A percentile compares a stretch with the other conserved stretches of the same genome.
phyloP scores from a whole-genome alignment of 352 stramenopile genomes.

The Phytophthora citrophthora region DNA sequence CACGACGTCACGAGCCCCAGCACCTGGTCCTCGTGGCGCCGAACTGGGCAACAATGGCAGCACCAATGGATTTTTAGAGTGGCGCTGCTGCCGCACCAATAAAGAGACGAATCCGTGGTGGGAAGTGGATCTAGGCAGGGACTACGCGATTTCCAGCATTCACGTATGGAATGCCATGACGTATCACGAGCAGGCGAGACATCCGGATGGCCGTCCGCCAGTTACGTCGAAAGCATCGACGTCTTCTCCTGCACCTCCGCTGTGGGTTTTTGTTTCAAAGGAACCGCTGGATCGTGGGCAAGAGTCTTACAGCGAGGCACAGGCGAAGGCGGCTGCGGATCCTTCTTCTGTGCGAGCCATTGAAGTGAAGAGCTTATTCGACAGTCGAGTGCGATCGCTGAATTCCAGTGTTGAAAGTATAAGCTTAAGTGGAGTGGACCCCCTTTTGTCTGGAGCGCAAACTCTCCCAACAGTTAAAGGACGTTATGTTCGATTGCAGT shows the following conservation, averaged over 20 bases:
- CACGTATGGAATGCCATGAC: conserved; percentile 78
- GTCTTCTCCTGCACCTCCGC: conserved; percentile 37
- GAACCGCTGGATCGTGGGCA: conserved; percentile 34
- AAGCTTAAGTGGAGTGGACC: neutral
- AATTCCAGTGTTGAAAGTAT: conserved; percentile 12
- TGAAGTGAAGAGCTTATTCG: conserved; percentile 29
- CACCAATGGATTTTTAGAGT: conserved; percentile 74
- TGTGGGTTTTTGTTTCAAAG: conserved; percentile 69
- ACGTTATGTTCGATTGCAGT: conserved; percentile 70
- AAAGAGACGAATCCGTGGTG: conserved; percentile 71
- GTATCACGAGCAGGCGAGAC: conserved; percentile 69
- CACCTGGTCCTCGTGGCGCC: conserved; percentile 46
- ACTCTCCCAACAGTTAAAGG: conserved; percentile 24
- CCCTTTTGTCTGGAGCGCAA: neutral
- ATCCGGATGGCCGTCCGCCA: conserved; percentile 46
- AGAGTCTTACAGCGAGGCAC: conserved; percentile 23
- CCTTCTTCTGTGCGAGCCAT: conserved; percentile 24
- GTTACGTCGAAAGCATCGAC: conserved; percentile 41
- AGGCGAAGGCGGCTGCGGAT: conserved; percentile 21
- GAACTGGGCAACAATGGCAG: conserved; percentile 70
- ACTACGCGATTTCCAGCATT: conserved; percentile 43
- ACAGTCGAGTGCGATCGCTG: conserved; percentile 31
- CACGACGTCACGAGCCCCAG: conserved; percentile 35
- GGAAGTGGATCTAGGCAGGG: conserved; percentile 67
- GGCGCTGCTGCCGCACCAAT: conserved; percentile 64